Evolutionary conservation across 2,329 filamentous ascomycete species (phyloP).

Genomic region (Hirsutella thompsonii): DNA sequence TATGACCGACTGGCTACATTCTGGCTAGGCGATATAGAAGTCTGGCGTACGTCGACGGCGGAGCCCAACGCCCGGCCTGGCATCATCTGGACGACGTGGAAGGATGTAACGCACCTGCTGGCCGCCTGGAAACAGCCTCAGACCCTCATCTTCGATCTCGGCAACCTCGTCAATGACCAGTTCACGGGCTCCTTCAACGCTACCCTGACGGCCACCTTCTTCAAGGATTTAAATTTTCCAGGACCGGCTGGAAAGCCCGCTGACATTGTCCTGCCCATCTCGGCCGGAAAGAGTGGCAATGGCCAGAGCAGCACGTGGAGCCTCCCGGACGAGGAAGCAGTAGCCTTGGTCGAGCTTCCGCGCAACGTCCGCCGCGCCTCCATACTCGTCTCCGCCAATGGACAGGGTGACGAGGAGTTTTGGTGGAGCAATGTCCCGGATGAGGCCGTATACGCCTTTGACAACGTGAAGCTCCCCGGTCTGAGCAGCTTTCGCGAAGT

Average conservation of each 20-base stretch:
- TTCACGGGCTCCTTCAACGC: conserved; percentile 67
- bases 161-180: conserved; percentile 53
- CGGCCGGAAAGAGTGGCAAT: conserved; percentile 33
- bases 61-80: conserved; percentile 55
- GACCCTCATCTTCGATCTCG: conserved; percentile 69
- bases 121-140: conserved; percentile 56
- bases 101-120: conserved; percentile 64
- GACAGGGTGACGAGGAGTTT: conserved; percentile 67
- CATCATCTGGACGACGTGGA: conserved; percentile 64
- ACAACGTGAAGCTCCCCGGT: conserved; percentile 44
- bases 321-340: conserved; percentile 49
- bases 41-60: conserved; percentile 76
- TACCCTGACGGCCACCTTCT: conserved; percentile 63
- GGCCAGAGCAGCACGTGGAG: conserved; percentile 53
- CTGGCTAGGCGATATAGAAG: conserved; percentile 64
- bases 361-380: conserved; percentile 55
- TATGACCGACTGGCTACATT: conserved; percentile 66
- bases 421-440: conserved; percentile 73
- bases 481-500: conserved; percentile 67
- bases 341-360: conserved; percentile 48
- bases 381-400: conserved; percentile 64
- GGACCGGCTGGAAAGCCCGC: conserved; percentile 25
- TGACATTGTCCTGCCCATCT: conserved; percentile 56
- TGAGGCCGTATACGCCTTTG: conserved; percentile 46
- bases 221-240: conserved; percentile 20